Percentiles rank a stretch among this genome's conserved stretches.
These are phyloP conservation scores for Daphne laureola DNA, from an alignment of 441 rosid genomes.

Conservation along the genomic window DNA sequence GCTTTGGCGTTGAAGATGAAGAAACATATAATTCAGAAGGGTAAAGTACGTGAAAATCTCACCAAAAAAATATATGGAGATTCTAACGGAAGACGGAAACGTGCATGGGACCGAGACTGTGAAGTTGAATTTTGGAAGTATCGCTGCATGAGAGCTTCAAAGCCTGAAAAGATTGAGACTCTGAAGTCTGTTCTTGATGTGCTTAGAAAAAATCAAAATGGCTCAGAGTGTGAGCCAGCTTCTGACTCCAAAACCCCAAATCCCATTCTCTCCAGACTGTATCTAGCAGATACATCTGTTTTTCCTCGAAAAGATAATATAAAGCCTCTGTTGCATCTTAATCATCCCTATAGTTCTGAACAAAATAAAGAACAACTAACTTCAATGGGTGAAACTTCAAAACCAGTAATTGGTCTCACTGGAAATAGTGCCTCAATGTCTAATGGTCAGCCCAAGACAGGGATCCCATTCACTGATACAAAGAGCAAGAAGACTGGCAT, in stretches of 20 bases:
- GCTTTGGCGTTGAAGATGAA: conserved; percentile 67
- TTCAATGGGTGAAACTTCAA: conserved; percentile 25
- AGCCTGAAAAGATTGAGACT: conserved; percentile 92
- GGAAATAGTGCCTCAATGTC: conserved; percentile 29
- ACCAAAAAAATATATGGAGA: conserved; percentile 91
- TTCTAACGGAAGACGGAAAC: conserved; percentile 80
- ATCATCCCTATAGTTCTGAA: conserved; percentile 34
- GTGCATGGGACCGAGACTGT: conserved; percentile 96
- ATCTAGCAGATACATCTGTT: conserved; percentile 95
- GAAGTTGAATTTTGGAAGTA: conserved; percentile 99
- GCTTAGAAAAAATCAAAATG: conserved; percentile 51
- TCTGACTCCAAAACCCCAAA: conserved; percentile 42
- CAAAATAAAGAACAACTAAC: conserved; percentile 24
- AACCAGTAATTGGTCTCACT: conserved; percentile 24
- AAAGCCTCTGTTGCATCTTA: conserved; percentile 60
- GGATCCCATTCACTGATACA: conserved; percentile 22
- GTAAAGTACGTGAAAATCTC: conserved; percentile 93
- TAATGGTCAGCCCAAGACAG: conserved; percentile 31
- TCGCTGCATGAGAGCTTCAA: conserved; percentile 68
- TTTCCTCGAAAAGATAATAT: conserved; percentile 86
- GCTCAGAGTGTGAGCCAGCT: conserved; percentile 25
- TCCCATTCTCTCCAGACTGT: conserved; percentile 89
- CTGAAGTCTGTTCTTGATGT: conserved; percentile 84
- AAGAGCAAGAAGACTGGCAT: conserved; percentile 36
- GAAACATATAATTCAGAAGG: conserved; percentile 86